phyloP scores from a whole-genome alignment of 2,329 filamentous ascomycete genomes.

The Ophiobolus disseminans region DNA sequence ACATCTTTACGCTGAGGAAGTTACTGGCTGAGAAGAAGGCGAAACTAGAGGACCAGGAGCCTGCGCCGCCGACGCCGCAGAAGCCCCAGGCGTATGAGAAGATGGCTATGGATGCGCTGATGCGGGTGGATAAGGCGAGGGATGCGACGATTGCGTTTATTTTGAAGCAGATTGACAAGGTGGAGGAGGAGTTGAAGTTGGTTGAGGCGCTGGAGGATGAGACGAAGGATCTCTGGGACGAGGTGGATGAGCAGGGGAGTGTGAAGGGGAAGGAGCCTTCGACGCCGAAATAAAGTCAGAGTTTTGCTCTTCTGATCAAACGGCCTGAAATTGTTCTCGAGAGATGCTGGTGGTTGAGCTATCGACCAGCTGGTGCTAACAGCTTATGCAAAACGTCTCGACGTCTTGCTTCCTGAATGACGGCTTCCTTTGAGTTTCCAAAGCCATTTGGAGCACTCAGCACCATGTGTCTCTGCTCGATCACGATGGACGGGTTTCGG shows the following conservation, averaged over 20 bases:
- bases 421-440: no score
- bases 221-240: conserved; percentile 22
- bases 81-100: conserved; percentile 50
- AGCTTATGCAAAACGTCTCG: no score
- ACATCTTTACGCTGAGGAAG: conserved; percentile 55
- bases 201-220: conserved; percentile 31
- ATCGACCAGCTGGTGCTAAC: no score
- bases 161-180: conserved; percentile 60
- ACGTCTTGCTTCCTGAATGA: no score
- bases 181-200: conserved; percentile 51
- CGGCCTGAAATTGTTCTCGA: no score
- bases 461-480: no score
- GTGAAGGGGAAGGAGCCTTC: conserved; percentile 9
- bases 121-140: conserved; percentile 56
- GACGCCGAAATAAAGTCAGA: conserved; percentile 11
- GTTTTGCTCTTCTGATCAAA: no score
- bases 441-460: no score
- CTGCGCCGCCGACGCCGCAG: conserved; percentile 36
- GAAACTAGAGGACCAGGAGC: conserved; percentile 34
- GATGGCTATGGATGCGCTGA: conserved; percentile 52
- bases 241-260: conserved; percentile 13
- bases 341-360: no score
- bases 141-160: conserved; percentile 62
- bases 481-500: no score
- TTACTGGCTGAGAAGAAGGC: conserved; percentile 54